Conservation (phyloP, 2,329 filamentous ascomycete species). For the Xylariaceae sp. region DNA sequence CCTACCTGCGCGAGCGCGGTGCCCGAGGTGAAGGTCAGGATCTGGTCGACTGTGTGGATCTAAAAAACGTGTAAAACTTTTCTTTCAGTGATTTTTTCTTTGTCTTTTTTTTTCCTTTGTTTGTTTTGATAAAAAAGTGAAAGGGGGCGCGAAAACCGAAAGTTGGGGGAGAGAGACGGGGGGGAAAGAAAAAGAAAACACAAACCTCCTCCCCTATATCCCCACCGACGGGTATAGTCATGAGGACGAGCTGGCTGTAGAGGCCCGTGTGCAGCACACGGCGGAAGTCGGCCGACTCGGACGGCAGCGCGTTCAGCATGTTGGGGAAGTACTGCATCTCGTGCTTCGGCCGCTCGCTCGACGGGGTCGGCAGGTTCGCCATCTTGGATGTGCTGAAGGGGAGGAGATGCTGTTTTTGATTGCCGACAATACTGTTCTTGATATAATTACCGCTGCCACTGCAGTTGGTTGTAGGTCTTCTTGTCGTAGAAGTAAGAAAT, state of each 20-base stretch:
- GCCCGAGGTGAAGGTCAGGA: constrained; percentile 58
- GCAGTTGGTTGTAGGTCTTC: no score
- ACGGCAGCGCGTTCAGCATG: constrained; percentile 48
- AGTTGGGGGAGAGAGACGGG: no score
- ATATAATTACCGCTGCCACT: no score
- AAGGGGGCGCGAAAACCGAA: no score
- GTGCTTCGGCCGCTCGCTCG: constrained; percentile 38
- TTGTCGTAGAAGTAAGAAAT: no score
- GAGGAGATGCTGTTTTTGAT: no score
- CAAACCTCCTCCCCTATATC: constrained; percentile 61
- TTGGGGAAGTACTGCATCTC: constrained; percentile 58
- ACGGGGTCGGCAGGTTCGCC: constrained; percentile 28
- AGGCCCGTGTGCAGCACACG: constrained; percentile 58
- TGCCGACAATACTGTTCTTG: no score
- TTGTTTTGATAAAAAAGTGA: no score
- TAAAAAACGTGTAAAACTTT: no score
- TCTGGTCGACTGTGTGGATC: constrained; percentile 58
- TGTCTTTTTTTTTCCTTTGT: no score
- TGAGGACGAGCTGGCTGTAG: constrained; percentile 58
- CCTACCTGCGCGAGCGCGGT: constrained; percentile 52
- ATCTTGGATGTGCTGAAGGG: constrained; percentile 22
- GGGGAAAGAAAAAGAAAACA: constrained; percentile 10
- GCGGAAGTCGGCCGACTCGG: constrained; percentile 52
- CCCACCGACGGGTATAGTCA: constrained; percentile 58
- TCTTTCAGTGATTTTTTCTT: no score